Conservation (phyloP, 257 asterid genomes). For the Penstemon newberryi region DNA sequence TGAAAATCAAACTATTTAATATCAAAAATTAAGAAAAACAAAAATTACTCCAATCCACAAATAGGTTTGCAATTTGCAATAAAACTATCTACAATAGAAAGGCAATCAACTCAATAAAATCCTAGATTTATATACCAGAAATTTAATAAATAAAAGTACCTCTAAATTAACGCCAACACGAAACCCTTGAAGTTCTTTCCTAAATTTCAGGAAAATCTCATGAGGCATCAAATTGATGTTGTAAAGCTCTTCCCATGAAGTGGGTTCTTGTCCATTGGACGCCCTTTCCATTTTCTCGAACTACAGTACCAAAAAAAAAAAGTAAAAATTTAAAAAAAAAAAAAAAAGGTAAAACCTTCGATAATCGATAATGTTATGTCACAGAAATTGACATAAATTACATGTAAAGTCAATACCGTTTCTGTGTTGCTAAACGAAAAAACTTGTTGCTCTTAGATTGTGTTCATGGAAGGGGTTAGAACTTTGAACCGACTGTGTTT, state of each 20-base stretch:
- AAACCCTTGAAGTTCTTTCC: conserved; percentile 72
- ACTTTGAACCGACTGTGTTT: too few relatives aligned
- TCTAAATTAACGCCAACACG: conserved; percentile 87
- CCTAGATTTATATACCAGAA: not conserved
- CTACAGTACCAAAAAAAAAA: too few relatives aligned
- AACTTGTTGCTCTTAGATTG: too few relatives aligned
- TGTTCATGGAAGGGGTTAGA: too few relatives aligned
- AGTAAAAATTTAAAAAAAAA: too few relatives aligned
- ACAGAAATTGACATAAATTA: too few relatives aligned
- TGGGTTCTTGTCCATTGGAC: conserved; percentile 68
- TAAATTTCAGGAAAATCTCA: conserved; percentile 75
- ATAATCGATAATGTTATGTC: too few relatives aligned
- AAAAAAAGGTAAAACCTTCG: too few relatives aligned
- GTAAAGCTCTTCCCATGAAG: conserved; percentile 85
- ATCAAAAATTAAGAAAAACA: not conserved
- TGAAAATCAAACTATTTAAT: not conserved
- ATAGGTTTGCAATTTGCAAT: not conserved
- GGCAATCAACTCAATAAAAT: not conserved
- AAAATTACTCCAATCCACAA: conserved; percentile 11
- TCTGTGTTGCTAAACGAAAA: too few relatives aligned
- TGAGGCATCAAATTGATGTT: conserved; percentile 85
- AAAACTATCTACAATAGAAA: not conserved
- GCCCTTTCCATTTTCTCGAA: conserved; percentile 50
- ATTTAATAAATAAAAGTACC: conserved; percentile 39
- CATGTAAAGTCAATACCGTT: too few relatives aligned